Conservation (phyloP, 176 grass and related monocot species). For the Calamus simplicifolius region DNA sequence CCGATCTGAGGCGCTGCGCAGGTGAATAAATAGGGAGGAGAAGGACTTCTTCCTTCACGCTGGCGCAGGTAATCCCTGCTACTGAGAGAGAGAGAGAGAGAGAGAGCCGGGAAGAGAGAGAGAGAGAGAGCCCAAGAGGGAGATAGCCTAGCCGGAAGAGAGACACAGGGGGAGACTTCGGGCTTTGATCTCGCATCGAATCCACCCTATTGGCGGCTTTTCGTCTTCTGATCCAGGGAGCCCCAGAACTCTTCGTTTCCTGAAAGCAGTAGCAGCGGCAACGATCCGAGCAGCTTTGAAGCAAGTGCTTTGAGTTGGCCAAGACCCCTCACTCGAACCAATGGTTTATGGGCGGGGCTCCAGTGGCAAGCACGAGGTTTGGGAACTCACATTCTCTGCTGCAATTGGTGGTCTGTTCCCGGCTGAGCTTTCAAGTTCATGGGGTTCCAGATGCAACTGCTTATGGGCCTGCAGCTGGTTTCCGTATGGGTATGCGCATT, state of each 20-base stretch:
- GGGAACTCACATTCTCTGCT: slow-evolving; percentile 71
- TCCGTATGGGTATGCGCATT: slow-evolving; percentile 68
- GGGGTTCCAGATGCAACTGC: slow-evolving; percentile 54
- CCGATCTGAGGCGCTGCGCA: too few species aligned
- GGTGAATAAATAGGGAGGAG: too few species aligned
- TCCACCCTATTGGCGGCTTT: too few species aligned
- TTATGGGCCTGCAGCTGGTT: slow-evolving; percentile 54
- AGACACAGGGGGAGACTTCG: too few species aligned
- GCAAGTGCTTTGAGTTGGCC: slow-evolving; percentile 94
- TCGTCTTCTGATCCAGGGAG: background rate
- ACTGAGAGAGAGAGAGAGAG: too few species aligned
- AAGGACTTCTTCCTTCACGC: too few species aligned
- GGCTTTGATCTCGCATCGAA: too few species aligned
- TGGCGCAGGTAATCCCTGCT: too few species aligned
- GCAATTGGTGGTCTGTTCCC: slow-evolving; percentile 79
- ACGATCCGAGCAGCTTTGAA: slow-evolving; percentile 52
- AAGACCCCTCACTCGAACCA: slow-evolving; percentile 43
- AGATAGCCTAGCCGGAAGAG: too few species aligned
- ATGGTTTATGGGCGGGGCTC: slow-evolving; percentile 53
- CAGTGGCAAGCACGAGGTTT: slow-evolving; percentile 33
- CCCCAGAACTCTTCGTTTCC: slow-evolving; percentile 6
- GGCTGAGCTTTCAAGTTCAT: slow-evolving; percentile 82
- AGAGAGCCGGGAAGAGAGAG: too few species aligned
- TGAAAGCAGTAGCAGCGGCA: slow-evolving; percentile 25
- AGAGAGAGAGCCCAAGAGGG: too few species aligned